Conservation (phyloP, 2,329 filamentous ascomycete genomes). For the Xylaria multiplex region DNA sequence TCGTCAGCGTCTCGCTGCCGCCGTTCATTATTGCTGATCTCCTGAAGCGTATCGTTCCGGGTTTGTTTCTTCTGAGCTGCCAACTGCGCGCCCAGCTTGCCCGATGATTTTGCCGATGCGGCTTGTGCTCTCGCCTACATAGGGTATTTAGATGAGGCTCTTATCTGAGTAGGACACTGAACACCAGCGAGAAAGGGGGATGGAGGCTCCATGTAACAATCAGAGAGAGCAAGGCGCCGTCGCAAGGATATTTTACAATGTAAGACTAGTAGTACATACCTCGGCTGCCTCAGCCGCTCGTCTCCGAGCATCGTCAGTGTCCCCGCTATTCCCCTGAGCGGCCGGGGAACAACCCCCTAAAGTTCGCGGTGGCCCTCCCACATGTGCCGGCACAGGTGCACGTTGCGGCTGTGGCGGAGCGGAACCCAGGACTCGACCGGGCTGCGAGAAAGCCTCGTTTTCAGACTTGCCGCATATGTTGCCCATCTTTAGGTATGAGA, state of each 20-base stretch:
- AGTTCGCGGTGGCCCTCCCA: conserved; percentile 69
- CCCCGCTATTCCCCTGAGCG: conserved; percentile 27
- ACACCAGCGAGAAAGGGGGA: not conserved
- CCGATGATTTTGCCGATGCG: conserved; percentile 62
- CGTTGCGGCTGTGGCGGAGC: conserved; percentile 60
- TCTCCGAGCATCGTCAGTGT: conserved; percentile 68
- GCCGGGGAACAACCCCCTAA: conserved; percentile 64
- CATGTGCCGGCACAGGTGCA: conserved; percentile 61
- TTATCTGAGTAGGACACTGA: not conserved
- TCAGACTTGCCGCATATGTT: conserved; percentile 83
- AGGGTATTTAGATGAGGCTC: conserved; percentile 11
- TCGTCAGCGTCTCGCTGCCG: conserved; percentile 74
- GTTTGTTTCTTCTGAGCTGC: conserved; percentile 81
- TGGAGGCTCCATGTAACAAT: not conserved
- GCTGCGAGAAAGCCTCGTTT: conserved; percentile 73
- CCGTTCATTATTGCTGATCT: conserved; percentile 73
- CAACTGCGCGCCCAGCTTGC: conserved; percentile 77
- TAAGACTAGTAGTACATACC: conserved; percentile 61
- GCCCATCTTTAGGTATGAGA: conserved; percentile 68
- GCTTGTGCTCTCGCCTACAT: conserved; percentile 73
- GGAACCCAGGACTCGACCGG: conserved; percentile 77
- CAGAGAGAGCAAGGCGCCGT: not conserved
- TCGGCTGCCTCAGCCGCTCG: conserved; percentile 86
- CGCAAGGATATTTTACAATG: not conserved
- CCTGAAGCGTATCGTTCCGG: conserved; percentile 71